Evolutionary conservation across 768 basidiomycete genomes (phyloP), one percentile per base, ranked within the genome.

Genomic region (Amanita thiersii): DNA sequence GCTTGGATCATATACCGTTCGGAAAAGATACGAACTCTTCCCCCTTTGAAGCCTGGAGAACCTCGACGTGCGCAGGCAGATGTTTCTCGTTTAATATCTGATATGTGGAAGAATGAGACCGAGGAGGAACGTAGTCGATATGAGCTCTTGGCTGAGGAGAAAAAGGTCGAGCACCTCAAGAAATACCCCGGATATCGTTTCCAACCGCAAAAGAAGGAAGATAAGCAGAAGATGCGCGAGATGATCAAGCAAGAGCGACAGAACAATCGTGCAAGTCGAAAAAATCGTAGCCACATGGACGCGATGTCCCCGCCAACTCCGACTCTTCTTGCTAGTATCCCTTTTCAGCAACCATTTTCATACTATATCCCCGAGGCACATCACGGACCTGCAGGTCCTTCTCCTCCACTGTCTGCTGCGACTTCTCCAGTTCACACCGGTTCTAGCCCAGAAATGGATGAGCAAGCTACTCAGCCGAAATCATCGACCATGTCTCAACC

Each of bases 1-100:
- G 79, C 86, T 0, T 90, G 85, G 84, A 89, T 90, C 45, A 48
- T 89, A 11, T 90, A 84, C 58, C 76, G 87, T 30, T 75, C 81
- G 2, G 70, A 76, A 47, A 77, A 72, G 52, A 63, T 75, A 31
- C 60, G 58, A 45, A 55, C 62, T 8, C 55, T 80, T 39, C 62
- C 65, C 12, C 62, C 64, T 30, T 48, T 56, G 18, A 44, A 48
- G 25, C 57, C 56, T 18, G 63, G 58, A 14, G 50, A 54, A 53
- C 55, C 57, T 33, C 61, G 62, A 48, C 62, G 45, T 47, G 68
- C 73, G 4, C 86, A 87, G 55, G 74, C 76, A 3, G 69, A 72
- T 12, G 70, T 86, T 37, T 87, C 85, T 34, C 75, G 72, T 48
- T 47, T 71, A 14, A 78, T 89, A 43, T 70, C 79, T 7, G 37